These are phyloP conservation scores for Butyriboletus loyo DNA, from an alignment of 768 basidiomycete genomes.

Conservation along the genomic window DNA sequence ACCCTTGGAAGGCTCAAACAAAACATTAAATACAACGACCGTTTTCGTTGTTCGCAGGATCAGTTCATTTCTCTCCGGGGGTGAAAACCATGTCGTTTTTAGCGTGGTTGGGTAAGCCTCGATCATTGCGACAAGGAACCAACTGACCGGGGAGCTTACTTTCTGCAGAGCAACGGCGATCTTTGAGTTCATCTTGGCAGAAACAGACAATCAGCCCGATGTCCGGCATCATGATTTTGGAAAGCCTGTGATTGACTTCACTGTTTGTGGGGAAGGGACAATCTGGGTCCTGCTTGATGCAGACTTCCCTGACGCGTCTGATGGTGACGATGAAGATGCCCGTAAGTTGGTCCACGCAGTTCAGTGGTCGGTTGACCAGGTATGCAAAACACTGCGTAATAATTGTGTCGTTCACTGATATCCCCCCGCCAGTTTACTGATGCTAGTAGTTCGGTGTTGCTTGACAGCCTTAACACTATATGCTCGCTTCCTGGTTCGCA, in stretches of 20 bases:
- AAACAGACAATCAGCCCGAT: slow-evolving; percentile 14
- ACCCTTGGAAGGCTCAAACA: slow-evolving; percentile 7
- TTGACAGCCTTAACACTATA: slow-evolving; percentile 45
- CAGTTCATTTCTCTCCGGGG: slow-evolving; percentile 39
- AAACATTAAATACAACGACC: slow-evolving; percentile 21
- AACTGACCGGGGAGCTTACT: not conserved
- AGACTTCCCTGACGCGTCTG: slow-evolving; percentile 30
- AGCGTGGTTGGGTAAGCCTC: slow-evolving; percentile 66
- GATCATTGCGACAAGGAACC: not conserved
- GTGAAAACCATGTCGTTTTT: slow-evolving; percentile 51
- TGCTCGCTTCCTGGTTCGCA: slow-evolving; percentile 46
- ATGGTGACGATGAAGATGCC: slow-evolving; percentile 12
- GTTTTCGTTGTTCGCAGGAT: slow-evolving; percentile 62
- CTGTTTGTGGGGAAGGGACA: slow-evolving; percentile 32
- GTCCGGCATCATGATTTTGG: slow-evolving; percentile 48
- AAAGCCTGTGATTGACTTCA: slow-evolving; percentile 61
- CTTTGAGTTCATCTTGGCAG: slow-evolving; percentile 46
- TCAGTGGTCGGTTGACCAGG: slow-evolving; percentile 39
- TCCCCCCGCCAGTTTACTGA: slow-evolving; percentile 18
- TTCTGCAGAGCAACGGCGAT: slow-evolving; percentile 61
- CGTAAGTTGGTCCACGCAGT: slow-evolving; percentile 30
- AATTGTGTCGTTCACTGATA: not conserved
- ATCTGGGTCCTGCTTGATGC: slow-evolving; percentile 53
- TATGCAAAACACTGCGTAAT: slow-evolving; percentile 16
- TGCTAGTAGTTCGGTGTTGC: slow-evolving; percentile 29